phyloP scores from a whole-genome alignment of 2,329 filamentous ascomycete genomes.

The Nemania bipapillata region DNA sequence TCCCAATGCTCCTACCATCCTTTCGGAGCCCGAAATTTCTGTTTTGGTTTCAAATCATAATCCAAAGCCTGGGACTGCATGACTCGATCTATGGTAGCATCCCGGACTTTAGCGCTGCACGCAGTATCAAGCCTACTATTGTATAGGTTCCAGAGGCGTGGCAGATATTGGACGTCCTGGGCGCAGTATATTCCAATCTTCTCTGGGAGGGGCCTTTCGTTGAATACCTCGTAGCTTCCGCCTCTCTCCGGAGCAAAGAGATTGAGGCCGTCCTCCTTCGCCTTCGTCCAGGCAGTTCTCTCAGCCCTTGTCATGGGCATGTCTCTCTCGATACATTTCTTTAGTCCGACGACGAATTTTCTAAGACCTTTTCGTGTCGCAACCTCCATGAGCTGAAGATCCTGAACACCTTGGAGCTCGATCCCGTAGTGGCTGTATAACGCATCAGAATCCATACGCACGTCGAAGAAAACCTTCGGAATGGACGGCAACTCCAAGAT shows the following conservation, averaged over 20 bases:
- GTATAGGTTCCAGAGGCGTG: constrained; percentile 51
- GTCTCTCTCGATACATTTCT: constrained; percentile 51
- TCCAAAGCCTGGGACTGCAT: constrained; percentile 45
- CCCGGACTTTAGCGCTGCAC: constrained; percentile 44
- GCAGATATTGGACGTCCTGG: constrained; percentile 58
- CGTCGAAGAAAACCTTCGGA: constrained; percentile 67
- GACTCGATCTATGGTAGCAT: constrained; percentile 48
- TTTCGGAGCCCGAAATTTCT: constrained; percentile 49
- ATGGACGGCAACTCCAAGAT: constrained; percentile 59
- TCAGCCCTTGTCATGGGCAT: constrained; percentile 10
- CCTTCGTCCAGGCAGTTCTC: constrained; percentile 45
- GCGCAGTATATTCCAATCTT: constrained; percentile 59
- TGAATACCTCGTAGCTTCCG: constrained; percentile 61
- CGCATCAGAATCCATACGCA: constrained; percentile 68
- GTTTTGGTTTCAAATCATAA: constrained; percentile 47
- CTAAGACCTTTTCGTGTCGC: constrained; percentile 46
- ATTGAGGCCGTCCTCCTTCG: constrained; percentile 53
- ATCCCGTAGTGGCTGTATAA: constrained; percentile 61
- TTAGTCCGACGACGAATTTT: constrained; percentile 42
- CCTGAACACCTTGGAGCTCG: constrained; percentile 57
- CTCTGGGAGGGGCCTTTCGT: constrained; percentile 56
- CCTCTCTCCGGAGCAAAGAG: constrained; percentile 58
- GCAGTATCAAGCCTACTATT: constrained; percentile 37
- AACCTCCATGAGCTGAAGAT: constrained; percentile 68
- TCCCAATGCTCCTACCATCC: constrained; percentile 21